These are phyloP conservation scores for Xerocomus potaroensis DNA, from an alignment of 768 basidiomycete species.

Conservation along the genomic window DNA sequence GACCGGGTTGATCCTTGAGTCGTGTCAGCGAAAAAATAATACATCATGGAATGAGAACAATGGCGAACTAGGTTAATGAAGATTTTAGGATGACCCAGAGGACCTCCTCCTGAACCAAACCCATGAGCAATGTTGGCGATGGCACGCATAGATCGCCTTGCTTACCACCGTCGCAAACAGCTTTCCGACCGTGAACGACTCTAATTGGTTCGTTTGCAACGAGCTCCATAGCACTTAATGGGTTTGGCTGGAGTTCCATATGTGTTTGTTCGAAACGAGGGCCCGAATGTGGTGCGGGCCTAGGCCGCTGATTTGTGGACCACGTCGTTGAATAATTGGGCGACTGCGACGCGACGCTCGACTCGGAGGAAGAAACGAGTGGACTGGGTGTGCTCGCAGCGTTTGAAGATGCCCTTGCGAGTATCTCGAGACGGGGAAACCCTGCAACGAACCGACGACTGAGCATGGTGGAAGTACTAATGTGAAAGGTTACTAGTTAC, in stretches of 20 bases:
- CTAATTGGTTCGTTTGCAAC: conserved; percentile 82
- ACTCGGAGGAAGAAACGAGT: conserved; percentile 14
- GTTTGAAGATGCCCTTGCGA: conserved; percentile 26
- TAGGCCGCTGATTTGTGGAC: conserved; percentile 77
- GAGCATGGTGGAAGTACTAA: conserved; percentile 26
- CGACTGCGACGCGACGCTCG: conserved; percentile 56
- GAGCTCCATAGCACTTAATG: conserved; percentile 88
- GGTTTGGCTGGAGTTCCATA: conserved; percentile 84
- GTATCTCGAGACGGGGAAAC: conserved; percentile 9
- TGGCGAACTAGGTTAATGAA: conserved; percentile 86
- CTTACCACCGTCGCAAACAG: conserved; percentile 94
- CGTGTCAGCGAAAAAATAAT: conserved; percentile 5
- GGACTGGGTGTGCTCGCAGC: conserved; percentile 9
- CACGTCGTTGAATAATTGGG: conserved; percentile 82
- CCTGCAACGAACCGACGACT: conserved; percentile 23
- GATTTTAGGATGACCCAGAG: conserved; percentile 95
- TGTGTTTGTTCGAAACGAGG: conserved; percentile 92
- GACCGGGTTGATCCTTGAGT: conserved; percentile 77
- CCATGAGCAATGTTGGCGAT: conserved; percentile 13
- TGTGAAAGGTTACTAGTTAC: too few species aligned
- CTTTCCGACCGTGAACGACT: conserved; percentile 76
- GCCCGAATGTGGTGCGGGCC: conserved; percentile 53
- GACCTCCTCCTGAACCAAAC: conserved; percentile 70
- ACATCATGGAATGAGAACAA: background rate
- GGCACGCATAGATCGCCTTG: conserved; percentile 8